Percentiles rank a stretch among this genome's conserved stretches.
These are phyloP conservation scores for Saccharomycopsis sp. DNA, from an alignment of 805 yeast genomes.

Conservation along the genomic window DNA sequence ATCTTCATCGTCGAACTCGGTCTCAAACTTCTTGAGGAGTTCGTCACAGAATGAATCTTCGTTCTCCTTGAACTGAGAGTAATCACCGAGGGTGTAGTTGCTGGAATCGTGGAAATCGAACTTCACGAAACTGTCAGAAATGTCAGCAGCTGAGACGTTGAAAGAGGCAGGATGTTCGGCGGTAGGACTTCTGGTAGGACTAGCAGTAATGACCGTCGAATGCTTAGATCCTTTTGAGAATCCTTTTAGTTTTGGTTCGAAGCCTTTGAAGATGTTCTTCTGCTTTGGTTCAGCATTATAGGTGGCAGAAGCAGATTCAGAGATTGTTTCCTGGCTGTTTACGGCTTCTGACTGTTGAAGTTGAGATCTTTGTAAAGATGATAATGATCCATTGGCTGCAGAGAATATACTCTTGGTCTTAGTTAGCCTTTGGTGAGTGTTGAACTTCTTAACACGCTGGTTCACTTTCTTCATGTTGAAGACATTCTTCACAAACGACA, in stretches of 20 bases:
- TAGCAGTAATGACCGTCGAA: neutral
- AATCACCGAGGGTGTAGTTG: neutral
- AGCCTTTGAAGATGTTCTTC: neutral
- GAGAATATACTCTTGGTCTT: neutral
- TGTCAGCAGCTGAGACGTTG: neutral
- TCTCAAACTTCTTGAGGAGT: neutral
- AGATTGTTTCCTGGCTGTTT: neutral
- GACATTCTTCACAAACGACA: neutral
- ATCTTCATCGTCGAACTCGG: neutral
- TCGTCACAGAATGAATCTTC: conserved; percentile 1
- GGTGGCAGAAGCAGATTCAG: neutral
- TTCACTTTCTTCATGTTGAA: neutral
- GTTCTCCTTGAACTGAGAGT: neutral
- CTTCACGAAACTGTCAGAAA: neutral
- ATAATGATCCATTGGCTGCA: neutral
- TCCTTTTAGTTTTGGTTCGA: neutral
- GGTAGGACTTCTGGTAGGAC: neutral
- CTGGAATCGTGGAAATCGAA: neutral
- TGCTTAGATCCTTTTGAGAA: neutral
- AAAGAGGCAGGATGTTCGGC: neutral
- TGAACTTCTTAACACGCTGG: neutral
- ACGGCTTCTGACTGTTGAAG: neutral
- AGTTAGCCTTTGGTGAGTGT: neutral
- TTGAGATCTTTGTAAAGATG: neutral
- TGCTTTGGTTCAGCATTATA: neutral